phyloP scores from a whole-genome alignment of 495 filamentous ascomycete genomes.

The Parathielavia appendiculata region DNA sequence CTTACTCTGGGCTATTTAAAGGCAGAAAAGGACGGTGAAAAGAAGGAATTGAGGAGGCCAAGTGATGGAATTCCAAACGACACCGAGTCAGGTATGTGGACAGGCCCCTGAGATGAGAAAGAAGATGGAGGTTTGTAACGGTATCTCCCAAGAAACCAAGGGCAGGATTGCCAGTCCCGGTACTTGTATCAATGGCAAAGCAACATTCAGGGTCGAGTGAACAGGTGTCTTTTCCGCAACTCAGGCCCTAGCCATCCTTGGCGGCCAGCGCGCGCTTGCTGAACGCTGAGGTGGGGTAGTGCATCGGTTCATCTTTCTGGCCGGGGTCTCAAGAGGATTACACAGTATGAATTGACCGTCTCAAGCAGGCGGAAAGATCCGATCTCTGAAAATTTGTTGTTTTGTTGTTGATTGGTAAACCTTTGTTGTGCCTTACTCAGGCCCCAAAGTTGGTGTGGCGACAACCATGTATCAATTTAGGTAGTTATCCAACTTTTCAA shows the following conservation, averaged over 20 bases:
- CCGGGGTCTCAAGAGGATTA: background rate
- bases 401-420: too few relatives aligned
- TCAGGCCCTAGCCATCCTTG: conserved; percentile 14
- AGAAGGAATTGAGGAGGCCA: conserved; percentile 2
- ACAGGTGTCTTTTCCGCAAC: conserved; percentile 34
- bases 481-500: too few relatives aligned
- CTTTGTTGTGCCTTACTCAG: too few relatives aligned
- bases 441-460: too few relatives aligned
- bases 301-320: background rate
- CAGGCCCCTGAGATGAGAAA: background rate
- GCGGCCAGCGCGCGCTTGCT: conserved; percentile 5
- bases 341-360: background rate
- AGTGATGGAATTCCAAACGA: conserved; percentile 18
- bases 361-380: background rate
- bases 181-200: conserved; percentile 31
- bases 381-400: too few relatives aligned
- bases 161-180: conserved; percentile 15
- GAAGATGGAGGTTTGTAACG: conserved; percentile 11
- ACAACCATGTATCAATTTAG: too few relatives aligned
- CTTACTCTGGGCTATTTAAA: conserved; percentile 30
- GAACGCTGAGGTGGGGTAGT: conserved; percentile 4
- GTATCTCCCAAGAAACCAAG: conserved; percentile 16
- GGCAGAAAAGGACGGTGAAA: conserved; percentile 21
- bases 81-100: conserved; percentile 12
- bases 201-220: conserved; percentile 23